A percentile compares a stretch with the other conserved stretches of the same genome.
Evolutionary conservation across 1,284 basidiomycete genomes (phyloP).

Genomic region (Cryptococcus maquisensis): DNA sequence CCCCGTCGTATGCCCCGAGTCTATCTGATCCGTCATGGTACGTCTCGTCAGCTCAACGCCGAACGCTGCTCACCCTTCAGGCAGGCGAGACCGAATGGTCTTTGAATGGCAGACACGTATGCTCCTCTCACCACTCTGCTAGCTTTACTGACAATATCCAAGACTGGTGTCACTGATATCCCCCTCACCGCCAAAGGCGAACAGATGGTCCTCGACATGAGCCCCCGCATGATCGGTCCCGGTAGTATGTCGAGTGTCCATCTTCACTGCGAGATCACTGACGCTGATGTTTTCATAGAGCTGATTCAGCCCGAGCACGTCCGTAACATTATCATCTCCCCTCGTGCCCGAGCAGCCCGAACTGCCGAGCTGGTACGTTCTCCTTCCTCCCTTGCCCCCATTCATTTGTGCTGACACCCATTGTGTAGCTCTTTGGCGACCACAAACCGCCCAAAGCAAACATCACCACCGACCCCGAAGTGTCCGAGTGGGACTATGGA

Average conservation of each 20-base stretch:
- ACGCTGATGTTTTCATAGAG: slow-evolving; percentile 52
- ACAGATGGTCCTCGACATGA: slow-evolving; percentile 64
- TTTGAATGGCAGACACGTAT: slow-evolving; percentile 76
- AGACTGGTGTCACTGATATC: slow-evolving; percentile 86
- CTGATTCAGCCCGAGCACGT: slow-evolving; percentile 74
- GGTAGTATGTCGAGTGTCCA: slow-evolving; percentile 52
- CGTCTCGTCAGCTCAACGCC: slow-evolving; percentile 4
- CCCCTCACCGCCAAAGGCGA: slow-evolving; percentile 79
- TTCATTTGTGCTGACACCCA: background rate
- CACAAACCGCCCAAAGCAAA: slow-evolving; percentile 29
- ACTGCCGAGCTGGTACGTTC: slow-evolving; percentile 66
- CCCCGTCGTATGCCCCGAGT: slow-evolving; percentile 47
- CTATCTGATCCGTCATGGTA: slow-evolving; percentile 47
- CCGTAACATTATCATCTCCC: slow-evolving; percentile 74
- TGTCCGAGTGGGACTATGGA: slow-evolving; percentile 81
- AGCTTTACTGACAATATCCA: background rate
- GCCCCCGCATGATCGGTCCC: slow-evolving; percentile 64
- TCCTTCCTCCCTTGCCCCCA: background rate
- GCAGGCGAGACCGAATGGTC: slow-evolving; percentile 91
- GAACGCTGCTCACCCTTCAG: background rate
- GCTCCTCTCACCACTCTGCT: slow-evolving; percentile 17
- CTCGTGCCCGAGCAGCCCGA: slow-evolving; percentile 72
- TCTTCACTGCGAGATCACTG: no score
- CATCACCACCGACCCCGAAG: slow-evolving; percentile 40
- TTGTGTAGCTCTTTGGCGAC: slow-evolving; percentile 40